Conservation (phyloP, 352 stramenopile species). For the Phytophthora brassicae region DNA sequence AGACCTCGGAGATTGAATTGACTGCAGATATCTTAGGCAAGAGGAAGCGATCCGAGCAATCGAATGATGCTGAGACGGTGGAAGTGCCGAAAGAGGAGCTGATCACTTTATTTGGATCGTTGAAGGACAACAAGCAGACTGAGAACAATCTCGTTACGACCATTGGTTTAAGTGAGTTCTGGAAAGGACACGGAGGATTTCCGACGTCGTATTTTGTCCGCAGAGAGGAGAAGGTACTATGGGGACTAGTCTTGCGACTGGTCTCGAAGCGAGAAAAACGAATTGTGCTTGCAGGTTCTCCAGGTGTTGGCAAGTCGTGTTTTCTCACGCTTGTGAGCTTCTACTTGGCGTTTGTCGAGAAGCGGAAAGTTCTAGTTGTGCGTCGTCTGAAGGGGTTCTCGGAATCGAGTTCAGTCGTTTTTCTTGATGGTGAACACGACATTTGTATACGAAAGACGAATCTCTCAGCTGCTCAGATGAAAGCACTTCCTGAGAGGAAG, state of each 20-base stretch:
- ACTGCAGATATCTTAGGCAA: conserved; percentile 19
- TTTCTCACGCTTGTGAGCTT: conserved; percentile 24
- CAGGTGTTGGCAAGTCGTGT: conserved; percentile 33
- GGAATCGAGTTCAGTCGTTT: conserved; percentile 18
- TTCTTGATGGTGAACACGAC: conserved; percentile 17
- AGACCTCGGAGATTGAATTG: conserved; percentile 3
- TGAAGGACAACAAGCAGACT: conserved; percentile 7
- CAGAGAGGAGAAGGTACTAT: conserved; percentile 25
- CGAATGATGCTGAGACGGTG: conserved; percentile 8
- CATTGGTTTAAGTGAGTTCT: conserved; percentile 17
- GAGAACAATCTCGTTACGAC: conserved; percentile 10
- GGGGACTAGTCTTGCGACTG: conserved; percentile 20
- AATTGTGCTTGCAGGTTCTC: conserved; percentile 26
- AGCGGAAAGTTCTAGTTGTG: conserved; percentile 25
- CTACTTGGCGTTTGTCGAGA: conserved; percentile 28
- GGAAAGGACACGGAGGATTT: conserved; percentile 23
- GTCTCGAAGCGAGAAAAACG: conserved; percentile 18
- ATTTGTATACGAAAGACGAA: conserved; percentile 19
- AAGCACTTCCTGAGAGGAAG: conserved; percentile 19
- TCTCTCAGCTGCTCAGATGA: conserved; percentile 15
- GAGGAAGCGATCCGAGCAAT: conserved; percentile 23
- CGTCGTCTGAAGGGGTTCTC: conserved; percentile 17
- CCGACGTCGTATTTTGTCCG: conserved; percentile 27
- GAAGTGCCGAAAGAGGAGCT: conserved; percentile 8
- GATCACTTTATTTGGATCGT: conserved; percentile 13